Percentiles rank a stretch among this genome's conserved stretches.
These are phyloP conservation scores for Neotropicomus parvogracilis DNA, from an alignment of 1,284 basidiomycete genomes.

Conservation along the genomic window DNA sequence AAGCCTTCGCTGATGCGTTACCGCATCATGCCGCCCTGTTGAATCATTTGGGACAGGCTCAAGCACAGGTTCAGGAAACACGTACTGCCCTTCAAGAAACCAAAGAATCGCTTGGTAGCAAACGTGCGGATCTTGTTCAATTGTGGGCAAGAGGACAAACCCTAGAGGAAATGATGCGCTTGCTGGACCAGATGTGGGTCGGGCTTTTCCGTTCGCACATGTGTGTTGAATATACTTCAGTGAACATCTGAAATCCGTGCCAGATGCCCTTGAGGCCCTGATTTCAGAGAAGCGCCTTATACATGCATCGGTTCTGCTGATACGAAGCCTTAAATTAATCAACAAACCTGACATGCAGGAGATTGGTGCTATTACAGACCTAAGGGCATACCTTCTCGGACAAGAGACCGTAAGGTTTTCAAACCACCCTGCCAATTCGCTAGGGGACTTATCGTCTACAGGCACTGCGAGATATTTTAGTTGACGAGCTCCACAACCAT, in stretches of 20 bases:
- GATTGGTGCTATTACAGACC: conserved; percentile 88
- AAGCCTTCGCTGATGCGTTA: conserved; percentile 86
- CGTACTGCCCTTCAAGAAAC: conserved; percentile 72
- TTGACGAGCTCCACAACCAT: conserved; percentile 96
- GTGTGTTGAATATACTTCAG: conserved; percentile 40
- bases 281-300: conserved; percentile 94
- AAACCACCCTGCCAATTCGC: not conserved
- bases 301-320: conserved; percentile 85
- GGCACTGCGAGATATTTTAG: conserved; percentile 87
- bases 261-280: conserved; percentile 89
- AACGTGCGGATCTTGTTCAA: conserved; percentile 82
- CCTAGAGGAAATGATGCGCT: conserved; percentile 85
- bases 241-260: conserved; percentile 87
- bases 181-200: conserved; percentile 87
- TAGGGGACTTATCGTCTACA: conserved; percentile 34
- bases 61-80: conserved; percentile 70
- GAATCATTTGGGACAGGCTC: conserved; percentile 65
- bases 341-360: conserved; percentile 92
- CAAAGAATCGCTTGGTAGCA: conserved; percentile 73
- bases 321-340: conserved; percentile 86
- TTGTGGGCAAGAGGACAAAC: conserved; percentile 80
- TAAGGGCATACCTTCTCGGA: conserved; percentile 79
- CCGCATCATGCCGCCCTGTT: conserved; percentile 82
- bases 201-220: conserved; percentile 1
- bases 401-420: conserved; percentile 78